These are phyloP conservation scores for Lactarius trivialis DNA, from an alignment of 768 basidiomycete species.

Conservation along the genomic window DNA sequence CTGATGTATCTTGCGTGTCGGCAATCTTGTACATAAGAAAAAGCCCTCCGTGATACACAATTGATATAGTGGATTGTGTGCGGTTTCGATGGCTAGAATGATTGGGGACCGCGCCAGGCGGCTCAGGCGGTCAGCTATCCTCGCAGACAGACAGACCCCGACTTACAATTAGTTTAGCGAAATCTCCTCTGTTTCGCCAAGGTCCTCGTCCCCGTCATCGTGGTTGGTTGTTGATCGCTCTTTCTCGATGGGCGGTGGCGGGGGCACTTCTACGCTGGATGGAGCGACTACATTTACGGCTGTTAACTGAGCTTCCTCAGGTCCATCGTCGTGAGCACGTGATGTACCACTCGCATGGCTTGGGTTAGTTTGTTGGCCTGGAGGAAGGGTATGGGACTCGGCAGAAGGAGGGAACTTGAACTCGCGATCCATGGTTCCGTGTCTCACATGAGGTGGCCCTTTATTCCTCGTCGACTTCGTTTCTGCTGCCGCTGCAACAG, in stretches of 20 bases:
- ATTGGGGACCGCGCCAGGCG: not conserved
- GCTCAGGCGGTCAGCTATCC: not conserved
- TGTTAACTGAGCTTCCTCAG: constrained; percentile 12
- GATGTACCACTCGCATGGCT: not conserved
- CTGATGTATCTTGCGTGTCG: not conserved
- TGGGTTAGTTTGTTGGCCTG: not conserved
- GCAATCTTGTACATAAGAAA: not conserved
- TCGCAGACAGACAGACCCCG: not conserved
- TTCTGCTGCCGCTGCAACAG: no score
- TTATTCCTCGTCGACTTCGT: constrained; percentile 20
- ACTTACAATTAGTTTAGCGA: constrained; percentile 26
- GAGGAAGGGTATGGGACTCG: not conserved
- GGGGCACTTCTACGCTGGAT: constrained; percentile 67
- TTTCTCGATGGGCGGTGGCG: constrained; percentile 75
- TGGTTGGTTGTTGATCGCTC: constrained; percentile 40
- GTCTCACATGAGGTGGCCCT: constrained; percentile 31
- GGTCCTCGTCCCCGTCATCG: constrained; percentile 63
- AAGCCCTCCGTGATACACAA: not conserved
- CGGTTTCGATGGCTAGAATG: not conserved
- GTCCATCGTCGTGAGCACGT: not conserved
- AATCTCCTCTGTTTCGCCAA: constrained; percentile 75
- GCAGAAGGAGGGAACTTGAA: constrained; percentile 57
- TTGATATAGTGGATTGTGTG: not conserved
- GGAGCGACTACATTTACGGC: constrained; percentile 37
- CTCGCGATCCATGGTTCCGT: constrained; percentile 71